A percentile compares a stretch with the other conserved stretches of the same genome.
Evolutionary conservation across 257 asterid genomes (phyloP).

Genomic region (Ilex asprella): DNA sequence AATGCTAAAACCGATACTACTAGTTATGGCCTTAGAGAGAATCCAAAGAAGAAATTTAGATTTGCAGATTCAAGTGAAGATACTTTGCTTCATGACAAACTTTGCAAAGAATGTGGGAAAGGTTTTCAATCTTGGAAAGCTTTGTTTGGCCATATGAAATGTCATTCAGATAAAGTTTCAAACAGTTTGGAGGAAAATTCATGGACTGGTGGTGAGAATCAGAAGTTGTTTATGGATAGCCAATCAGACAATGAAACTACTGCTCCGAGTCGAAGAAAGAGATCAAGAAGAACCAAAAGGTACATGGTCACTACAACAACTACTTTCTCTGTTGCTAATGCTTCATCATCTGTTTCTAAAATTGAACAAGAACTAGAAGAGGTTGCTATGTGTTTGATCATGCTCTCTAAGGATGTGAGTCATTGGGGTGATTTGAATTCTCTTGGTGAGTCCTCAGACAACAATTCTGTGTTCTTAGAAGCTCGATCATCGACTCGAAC

Average conservation of each 20-base stretch:
- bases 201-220: conserved; percentile 23
- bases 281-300: conserved; percentile 67
- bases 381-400: conserved; percentile 75
- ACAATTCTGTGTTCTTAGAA: conserved; percentile 28
- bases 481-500: conserved; percentile 16
- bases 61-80: conserved; percentile 20
- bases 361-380: conserved; percentile 67
- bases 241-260: conserved; percentile 42
- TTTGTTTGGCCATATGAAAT: conserved; percentile 84
- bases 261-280: conserved; percentile 37
- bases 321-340: conserved; percentile 18
- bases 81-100: conserved; percentile 29
- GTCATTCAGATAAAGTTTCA: conserved; percentile 48
- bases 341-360: conserved; percentile 33
- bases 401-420: conserved; percentile 59
- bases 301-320: conserved; percentile 18
- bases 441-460: conserved; percentile 32
- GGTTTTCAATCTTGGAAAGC: conserved; percentile 77
- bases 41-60: conserved; percentile 30
- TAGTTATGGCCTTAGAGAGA: conserved; percentile 24
- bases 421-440: conserved; percentile 26
- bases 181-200: conserved; percentile 35
- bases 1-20: conserved; percentile 2
- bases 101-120: conserved; percentile 78
- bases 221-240: conserved; percentile 30